These are phyloP conservation scores for Ilyonectria destructans DNA, from an alignment of 2,329 filamentous ascomycete genomes.

Conservation along the genomic window DNA sequence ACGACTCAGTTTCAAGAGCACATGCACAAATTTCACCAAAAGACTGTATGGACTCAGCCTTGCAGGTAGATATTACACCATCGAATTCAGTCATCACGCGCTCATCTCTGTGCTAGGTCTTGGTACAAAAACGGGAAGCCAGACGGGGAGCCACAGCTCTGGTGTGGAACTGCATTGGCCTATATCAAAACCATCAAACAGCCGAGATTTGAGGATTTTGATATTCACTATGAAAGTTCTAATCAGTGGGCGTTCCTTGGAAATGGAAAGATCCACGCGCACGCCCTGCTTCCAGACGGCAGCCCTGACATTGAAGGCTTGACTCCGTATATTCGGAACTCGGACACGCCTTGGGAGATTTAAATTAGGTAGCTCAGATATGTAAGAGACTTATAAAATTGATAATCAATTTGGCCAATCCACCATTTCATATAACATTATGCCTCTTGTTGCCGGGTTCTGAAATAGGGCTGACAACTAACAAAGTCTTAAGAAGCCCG, in stretches of 20 bases:
- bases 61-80: background rate
- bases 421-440: too few species aligned
- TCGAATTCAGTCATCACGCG: background rate
- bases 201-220: conserved; percentile 1
- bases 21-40: background rate
- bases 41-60: background rate
- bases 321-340: conserved; percentile 7
- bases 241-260: conserved; percentile 10
- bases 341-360: conserved; percentile 3
- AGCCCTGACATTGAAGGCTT: background rate
- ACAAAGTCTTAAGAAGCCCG: too few species aligned
- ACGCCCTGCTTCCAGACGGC: background rate
- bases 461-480: too few species aligned
- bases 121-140: background rate
- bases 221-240: background rate
- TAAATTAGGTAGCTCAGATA: background rate
- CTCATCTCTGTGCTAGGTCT: background rate
- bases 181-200: conserved; percentile 8
- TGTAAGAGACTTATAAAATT: too few species aligned
- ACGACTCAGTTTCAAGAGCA: background rate
- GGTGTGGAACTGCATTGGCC: background rate
- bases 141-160: background rate
- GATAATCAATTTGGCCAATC: too few species aligned
- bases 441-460: too few species aligned
- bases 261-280: background rate